Percentiles rank a stretch among this genome's conserved stretches.
Conservation (phyloP, 2,329 filamentous ascomycete species). For the Trichoderma sp. region DNA sequence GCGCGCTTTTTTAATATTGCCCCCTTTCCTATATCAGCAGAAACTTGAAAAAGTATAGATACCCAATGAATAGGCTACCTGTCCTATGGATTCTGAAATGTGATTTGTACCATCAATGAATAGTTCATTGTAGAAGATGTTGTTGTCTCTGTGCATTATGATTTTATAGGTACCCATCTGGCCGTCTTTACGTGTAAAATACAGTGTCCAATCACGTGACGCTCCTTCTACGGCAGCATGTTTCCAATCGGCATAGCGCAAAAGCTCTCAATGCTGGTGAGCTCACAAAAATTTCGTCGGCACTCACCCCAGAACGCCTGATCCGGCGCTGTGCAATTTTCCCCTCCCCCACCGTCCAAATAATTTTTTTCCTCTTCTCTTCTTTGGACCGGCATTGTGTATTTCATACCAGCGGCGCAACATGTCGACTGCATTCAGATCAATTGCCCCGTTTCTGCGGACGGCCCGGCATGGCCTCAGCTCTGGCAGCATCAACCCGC, state of each 20-base stretch:
- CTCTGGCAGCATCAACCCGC: conserved; percentile 70
- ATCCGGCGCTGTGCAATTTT: conserved; percentile 26
- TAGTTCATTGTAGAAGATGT: neutral
- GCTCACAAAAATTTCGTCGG: conserved; percentile 42
- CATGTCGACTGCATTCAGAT: conserved; percentile 82
- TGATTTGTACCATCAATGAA: neutral
- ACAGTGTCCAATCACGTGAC: conserved; percentile 18
- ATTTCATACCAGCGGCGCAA: conserved; percentile 41
- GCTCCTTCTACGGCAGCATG: neutral
- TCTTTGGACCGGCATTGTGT: conserved; percentile 30
- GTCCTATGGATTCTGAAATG: neutral
- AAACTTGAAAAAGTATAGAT: neutral
- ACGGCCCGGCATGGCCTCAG: conserved; percentile 75
- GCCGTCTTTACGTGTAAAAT: neutral
- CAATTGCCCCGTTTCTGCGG: conserved; percentile 76
- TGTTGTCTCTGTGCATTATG: neutral
- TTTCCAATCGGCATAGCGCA: neutral
- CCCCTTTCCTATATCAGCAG: neutral
- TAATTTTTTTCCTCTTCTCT: conserved; percentile 26
- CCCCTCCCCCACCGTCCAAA: conserved; percentile 23
- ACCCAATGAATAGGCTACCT: neutral
- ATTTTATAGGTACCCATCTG: neutral
- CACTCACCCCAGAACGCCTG: conserved; percentile 27
- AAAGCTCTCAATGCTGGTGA: conserved; percentile 25
- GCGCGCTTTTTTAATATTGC: neutral